phyloP scores from a whole-genome alignment of 2,329 filamentous ascomycete species.

The Penicillium decumbens region DNA sequence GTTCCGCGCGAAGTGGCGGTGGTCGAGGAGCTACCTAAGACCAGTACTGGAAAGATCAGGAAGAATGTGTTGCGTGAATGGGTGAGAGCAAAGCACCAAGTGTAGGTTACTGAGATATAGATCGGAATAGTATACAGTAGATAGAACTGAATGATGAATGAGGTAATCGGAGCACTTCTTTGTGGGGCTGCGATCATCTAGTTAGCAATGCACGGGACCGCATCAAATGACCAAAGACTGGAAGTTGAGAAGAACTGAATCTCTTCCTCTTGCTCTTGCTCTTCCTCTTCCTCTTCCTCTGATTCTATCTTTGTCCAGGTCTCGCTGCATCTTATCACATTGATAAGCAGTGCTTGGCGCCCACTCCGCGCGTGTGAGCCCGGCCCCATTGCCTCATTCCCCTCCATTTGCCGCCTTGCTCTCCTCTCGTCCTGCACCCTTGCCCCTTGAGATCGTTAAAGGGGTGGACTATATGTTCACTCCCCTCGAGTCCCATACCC shows the following conservation, averaged over 20 bases:
- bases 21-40: slow-evolving; percentile 87
- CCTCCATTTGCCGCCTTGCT: slow-evolving; percentile 19
- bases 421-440: slow-evolving; percentile 12
- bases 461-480: slow-evolving; percentile 2
- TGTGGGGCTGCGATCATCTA: neutral
- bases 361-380: slow-evolving; percentile 23
- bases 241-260: neutral
- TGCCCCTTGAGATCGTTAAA: slow-evolving; percentile 1
- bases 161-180: neutral
- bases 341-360: slow-evolving; percentile 23
- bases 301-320: neutral
- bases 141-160: neutral
- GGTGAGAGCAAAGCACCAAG: slow-evolving; percentile 55
- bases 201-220: slow-evolving; percentile 7
- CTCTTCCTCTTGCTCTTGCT: neutral
- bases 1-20: slow-evolving; percentile 68
- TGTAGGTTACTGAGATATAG: neutral
- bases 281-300: neutral
- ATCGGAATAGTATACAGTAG: neutral
- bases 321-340: slow-evolving; percentile 17
- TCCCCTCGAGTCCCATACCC: neutral
- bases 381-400: slow-evolving; percentile 20
- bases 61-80: slow-evolving; percentile 90
- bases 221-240: slow-evolving; percentile 5
- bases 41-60: slow-evolving; percentile 91